Evolutionary conservation across 805 yeast species (phyloP).

Genomic region (Brettanomyces sp.): DNA sequence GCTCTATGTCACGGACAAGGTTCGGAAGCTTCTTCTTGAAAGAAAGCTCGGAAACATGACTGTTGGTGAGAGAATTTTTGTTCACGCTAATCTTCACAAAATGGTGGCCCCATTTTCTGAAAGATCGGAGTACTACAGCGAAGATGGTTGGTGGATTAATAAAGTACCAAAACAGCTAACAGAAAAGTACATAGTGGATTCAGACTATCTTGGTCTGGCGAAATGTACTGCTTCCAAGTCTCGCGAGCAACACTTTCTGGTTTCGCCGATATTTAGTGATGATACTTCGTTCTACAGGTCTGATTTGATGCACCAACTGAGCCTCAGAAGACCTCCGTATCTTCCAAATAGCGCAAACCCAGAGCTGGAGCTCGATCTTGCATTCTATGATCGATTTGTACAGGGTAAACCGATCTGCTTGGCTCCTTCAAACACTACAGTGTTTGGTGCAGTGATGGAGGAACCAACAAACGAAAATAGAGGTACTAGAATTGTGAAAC

Average conservation of each 20-base stretch:
- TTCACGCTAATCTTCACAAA: conserved; percentile 6
- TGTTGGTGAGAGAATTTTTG: conserved; percentile 3
- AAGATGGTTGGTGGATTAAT: neutral
- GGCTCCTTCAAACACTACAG: conserved; percentile 1
- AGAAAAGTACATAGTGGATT: neutral
- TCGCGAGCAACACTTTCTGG: conserved; percentile 8
- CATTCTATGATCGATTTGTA: conserved; percentile 25
- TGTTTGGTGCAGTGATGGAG: conserved; percentile 9
- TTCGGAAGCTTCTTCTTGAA: neutral
- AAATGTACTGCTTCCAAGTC: conserved; percentile 5
- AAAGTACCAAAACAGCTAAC: neutral
- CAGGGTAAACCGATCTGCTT: conserved; percentile 2
- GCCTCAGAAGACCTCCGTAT: conserved; percentile 35
- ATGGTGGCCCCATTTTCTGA: conserved; percentile 5
- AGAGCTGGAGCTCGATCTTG: conserved; percentile 22
- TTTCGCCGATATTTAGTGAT: conserved; percentile 32
- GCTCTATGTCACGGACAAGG: conserved; percentile 1
- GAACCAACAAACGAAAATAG: neutral
- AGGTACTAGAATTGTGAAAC: neutral
- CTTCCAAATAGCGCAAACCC: conserved; percentile 9
- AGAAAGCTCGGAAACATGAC: neutral
- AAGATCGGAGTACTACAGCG: neutral
- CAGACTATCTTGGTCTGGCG: conserved; percentile 14
- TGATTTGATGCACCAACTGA: conserved; percentile 30
- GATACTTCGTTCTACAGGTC: conserved; percentile 32